Conservation (phyloP, 805 yeast species). For the Starmera quercuum region DNA sequence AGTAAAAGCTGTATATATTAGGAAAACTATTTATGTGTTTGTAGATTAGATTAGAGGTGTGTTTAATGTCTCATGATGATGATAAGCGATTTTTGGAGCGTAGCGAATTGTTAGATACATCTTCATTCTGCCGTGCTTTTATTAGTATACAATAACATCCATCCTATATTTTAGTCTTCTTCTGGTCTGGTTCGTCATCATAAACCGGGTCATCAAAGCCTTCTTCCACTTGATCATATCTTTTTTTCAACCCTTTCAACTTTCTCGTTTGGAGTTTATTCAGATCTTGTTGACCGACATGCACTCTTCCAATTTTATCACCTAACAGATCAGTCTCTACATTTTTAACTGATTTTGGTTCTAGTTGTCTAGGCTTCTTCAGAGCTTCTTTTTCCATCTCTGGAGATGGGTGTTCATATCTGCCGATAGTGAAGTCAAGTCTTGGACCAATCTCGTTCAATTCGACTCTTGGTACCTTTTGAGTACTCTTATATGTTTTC, state of each 20-base stretch:
- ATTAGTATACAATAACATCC: conserved; percentile 2
- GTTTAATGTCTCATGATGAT: no score
- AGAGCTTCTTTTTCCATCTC: conserved; percentile 88
- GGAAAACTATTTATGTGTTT: no score
- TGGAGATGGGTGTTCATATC: conserved; percentile 73
- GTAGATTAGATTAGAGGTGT: no score
- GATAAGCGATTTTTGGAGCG: no score
- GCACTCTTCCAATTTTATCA: conserved; percentile 94
- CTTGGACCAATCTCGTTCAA: conserved; percentile 94
- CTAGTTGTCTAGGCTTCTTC: conserved; percentile 73
- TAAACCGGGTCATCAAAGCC: conserved; percentile 47
- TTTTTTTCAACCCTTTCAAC: conserved; percentile 94
- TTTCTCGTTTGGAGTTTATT: conserved; percentile 89
- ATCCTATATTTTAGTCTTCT: conserved; percentile 17
- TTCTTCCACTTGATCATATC: conserved; percentile 62
- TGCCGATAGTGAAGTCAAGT: conserved; percentile 85
- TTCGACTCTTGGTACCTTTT: conserved; percentile 90
- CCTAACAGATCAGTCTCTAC: conserved; percentile 84
- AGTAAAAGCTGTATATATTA: no score
- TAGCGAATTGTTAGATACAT: no score
- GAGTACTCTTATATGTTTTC: conserved; percentile 74
- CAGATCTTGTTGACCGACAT: conserved; percentile 92
- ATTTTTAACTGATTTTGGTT: conserved; percentile 80
- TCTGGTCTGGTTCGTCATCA: conserved; percentile 30
- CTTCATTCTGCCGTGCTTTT: no score